Conservation (phyloP, 352 stramenopile species). For the Discostella stelligera region DNA sequence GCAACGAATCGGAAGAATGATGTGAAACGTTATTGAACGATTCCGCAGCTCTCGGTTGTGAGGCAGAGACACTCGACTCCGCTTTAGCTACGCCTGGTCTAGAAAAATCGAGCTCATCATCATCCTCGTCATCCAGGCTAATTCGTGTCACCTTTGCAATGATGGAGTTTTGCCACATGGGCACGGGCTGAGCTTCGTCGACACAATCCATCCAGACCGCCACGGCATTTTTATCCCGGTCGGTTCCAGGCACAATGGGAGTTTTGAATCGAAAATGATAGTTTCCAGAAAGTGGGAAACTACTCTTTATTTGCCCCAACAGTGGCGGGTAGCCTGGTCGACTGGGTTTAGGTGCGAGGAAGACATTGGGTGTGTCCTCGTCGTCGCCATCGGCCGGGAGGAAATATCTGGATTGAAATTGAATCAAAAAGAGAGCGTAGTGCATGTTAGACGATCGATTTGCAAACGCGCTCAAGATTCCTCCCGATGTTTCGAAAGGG, state of each 20-base stretch:
- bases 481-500: background rate
- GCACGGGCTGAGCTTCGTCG: conserved; percentile 64
- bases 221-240: conserved; percentile 73
- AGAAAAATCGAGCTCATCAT: conserved; percentile 39
- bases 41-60: conserved; percentile 25
- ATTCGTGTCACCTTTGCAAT: conserved; percentile 77
- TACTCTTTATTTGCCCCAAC: conserved; percentile 64
- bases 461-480: background rate
- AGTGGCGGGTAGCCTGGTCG: conserved; percentile 61
- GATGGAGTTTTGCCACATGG: conserved; percentile 69
- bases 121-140: conserved; percentile 62
- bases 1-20: conserved; percentile 50
- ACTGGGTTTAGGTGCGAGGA: conserved; percentile 72
- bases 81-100: conserved; percentile 26
- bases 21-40: conserved; percentile 21
- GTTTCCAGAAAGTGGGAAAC: conserved; percentile 73
- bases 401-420: conserved; percentile 68
- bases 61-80: conserved; percentile 44
- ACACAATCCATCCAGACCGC: conserved; percentile 81
- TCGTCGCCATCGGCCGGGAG: conserved; percentile 79
- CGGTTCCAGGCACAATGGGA: conserved; percentile 64
- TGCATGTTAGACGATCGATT: background rate
- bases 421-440: background rate
- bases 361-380: conserved; percentile 77
- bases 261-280: conserved; percentile 84